Evolutionary conservation across 352 stramenopile species (phyloP).

Genomic region (Peronospora destructor): DNA sequence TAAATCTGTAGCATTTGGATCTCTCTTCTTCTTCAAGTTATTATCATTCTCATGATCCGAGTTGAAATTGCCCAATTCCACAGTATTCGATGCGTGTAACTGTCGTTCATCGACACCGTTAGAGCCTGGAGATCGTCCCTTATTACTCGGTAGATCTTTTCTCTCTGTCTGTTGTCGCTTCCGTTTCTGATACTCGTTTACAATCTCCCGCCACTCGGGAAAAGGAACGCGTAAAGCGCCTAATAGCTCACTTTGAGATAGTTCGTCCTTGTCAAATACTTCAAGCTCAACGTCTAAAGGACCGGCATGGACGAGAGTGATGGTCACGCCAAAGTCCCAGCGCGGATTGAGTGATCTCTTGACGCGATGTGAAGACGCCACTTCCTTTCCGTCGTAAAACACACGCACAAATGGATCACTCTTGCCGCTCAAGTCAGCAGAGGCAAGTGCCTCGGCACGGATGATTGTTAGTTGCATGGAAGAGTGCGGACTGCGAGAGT

Average conservation of each 20-base stretch:
- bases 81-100: conserved; percentile 9
- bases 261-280: conserved; percentile 65
- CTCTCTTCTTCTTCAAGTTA: conserved; percentile 7
- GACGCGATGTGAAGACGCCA: conserved; percentile 60
- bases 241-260: conserved; percentile 59
- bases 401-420: conserved; percentile 74
- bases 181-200: conserved; percentile 36
- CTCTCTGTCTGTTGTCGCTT: conserved; percentile 15
- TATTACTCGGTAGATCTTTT: conserved; percentile 3
- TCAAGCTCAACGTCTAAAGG: conserved; percentile 70
- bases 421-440: conserved; percentile 50
- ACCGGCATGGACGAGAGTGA: conserved; percentile 47
- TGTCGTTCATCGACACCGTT: conserved; percentile 24
- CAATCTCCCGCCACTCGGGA: conserved; percentile 50
- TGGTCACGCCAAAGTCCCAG: conserved; percentile 58
- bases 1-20: conserved; percentile 12
- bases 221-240: conserved; percentile 65
- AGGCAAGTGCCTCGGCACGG: conserved; percentile 62
- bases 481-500: not conserved
- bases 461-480: conserved; percentile 68
- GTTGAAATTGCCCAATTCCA: conserved; percentile 1
- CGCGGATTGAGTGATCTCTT: conserved; percentile 65
- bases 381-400: conserved; percentile 66
- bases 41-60: conserved; percentile 23
- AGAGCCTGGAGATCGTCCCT: conserved; percentile 5